Evolutionary conservation across 257 asterid genomes (phyloP).

Genomic region (Przewalskia tangutica): DNA sequence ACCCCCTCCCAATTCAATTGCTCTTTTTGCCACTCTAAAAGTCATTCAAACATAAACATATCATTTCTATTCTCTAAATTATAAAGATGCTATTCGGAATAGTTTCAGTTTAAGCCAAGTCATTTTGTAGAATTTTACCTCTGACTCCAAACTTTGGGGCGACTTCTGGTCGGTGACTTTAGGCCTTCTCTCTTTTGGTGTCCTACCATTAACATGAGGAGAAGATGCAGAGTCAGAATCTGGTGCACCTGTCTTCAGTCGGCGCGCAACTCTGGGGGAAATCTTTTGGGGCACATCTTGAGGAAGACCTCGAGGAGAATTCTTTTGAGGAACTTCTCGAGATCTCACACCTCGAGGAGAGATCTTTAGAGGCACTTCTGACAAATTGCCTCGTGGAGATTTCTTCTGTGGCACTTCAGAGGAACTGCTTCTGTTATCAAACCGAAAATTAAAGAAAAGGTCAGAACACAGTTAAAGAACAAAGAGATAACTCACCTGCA

Average conservation of each 20-base stretch:
- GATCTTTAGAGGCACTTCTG: conserved; percentile 34
- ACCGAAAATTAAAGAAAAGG: background rate
- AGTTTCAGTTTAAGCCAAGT: conserved; percentile 7
- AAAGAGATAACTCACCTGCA: no score
- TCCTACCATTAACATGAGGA: conserved; percentile 31
- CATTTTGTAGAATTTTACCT: conserved; percentile 30
- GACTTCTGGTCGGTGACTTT: conserved; percentile 44
- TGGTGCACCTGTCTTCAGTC: conserved; percentile 47
- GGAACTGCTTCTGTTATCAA: conserved; percentile 33
- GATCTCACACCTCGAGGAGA: conserved; percentile 24
- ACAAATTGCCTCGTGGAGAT: conserved; percentile 33
- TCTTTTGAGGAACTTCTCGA: conserved; percentile 28
- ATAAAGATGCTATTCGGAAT: conserved; percentile 15
- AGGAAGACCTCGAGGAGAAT: conserved; percentile 21
- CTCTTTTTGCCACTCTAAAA: background rate
- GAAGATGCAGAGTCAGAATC: conserved; percentile 61
- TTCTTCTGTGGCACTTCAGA: conserved; percentile 30
- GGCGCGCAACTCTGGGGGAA: conserved; percentile 68
- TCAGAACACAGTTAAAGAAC: background rate
- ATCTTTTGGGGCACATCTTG: conserved; percentile 17
- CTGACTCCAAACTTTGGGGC: conserved; percentile 48
- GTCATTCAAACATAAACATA: background rate
- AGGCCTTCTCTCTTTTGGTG: conserved; percentile 54
- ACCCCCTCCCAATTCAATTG: background rate
- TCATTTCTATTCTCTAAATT: background rate